These are phyloP conservation scores for Tricholomella constricta DNA, from an alignment of 768 basidiomycete genomes.

Conservation along the genomic window DNA sequence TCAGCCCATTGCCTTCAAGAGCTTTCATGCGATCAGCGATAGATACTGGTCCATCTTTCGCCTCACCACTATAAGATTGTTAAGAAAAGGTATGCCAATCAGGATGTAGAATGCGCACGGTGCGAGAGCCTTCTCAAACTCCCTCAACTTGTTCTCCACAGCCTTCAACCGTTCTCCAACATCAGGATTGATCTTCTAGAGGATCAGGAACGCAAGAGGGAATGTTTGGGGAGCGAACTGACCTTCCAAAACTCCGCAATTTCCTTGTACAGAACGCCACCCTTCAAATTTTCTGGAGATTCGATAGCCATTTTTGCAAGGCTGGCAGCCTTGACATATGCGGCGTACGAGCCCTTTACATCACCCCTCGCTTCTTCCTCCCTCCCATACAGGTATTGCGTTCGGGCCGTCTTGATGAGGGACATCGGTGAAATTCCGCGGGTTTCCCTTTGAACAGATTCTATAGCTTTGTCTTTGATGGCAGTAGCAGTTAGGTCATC, in stretches of 20 bases:
- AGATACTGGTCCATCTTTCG: constrained; percentile 38
- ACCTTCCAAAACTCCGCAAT: constrained; percentile 69
- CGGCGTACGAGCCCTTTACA: constrained; percentile 58
- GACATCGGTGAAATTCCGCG: constrained; percentile 60
- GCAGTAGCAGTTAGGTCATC: constrained; percentile 42
- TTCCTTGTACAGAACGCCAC: constrained; percentile 61
- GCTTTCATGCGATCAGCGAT: constrained; percentile 84
- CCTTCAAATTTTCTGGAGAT: constrained; percentile 54
- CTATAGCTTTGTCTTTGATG: constrained; percentile 47
- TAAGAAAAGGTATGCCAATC: constrained; percentile 3
- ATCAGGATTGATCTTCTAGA: constrained; percentile 28
- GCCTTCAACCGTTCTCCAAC: constrained; percentile 41
- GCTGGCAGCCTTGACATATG: constrained; percentile 62
- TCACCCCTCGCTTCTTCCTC: constrained; percentile 58
- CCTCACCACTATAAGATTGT: constrained; percentile 16
- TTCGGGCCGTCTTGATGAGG: constrained; percentile 64
- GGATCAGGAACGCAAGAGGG: constrained; percentile 9
- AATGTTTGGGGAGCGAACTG: constrained; percentile 25
- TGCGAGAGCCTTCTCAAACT: constrained; percentile 38
- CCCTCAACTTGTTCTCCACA: constrained; percentile 50
- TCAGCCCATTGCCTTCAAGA: constrained; percentile 71
- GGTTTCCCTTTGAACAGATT: constrained; percentile 19
- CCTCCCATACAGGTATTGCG: constrained; percentile 55
- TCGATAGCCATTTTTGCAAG: constrained; percentile 62
- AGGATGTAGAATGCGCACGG: constrained; percentile 28